Evolutionary conservation across 2,329 filamentous ascomycete species (phyloP), one percentile per base, ranked within the genome.

Genomic region (Orbilia quercus): DNA sequence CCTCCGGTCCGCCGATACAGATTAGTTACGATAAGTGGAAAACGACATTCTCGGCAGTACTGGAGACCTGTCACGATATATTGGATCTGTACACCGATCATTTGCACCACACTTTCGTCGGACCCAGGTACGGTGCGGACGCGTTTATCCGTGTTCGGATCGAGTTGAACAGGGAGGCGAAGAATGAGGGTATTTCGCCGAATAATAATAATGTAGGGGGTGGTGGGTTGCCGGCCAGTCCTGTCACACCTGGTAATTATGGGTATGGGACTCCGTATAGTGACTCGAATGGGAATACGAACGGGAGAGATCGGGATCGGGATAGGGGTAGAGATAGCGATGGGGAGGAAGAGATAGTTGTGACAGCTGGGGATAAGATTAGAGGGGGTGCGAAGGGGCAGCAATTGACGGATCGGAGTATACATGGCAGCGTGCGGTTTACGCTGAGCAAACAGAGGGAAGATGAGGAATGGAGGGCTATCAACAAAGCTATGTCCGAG

Each of bases 31-130:
- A 40, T 25, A 60, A 74, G 40, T 84, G 79, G 76, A 81, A 84
- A 70, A 84, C 84, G 40, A 81, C 80, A 7, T 80, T 85, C 28
- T 81, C 81, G 7, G 83, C 83, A 73, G 82, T 87, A 25, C 80
- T 85, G 82, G 94, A 98, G 84, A 94, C 91, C 0, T 86, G 96
- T 77, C 87, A 97, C 40, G 95, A 98, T 79, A 84, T 97, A 0
- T 85, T 98, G 23, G 94, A 99, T 78, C 85, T 98, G 1, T 98
- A 97, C 80, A 95, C 92, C 0, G 91, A 96, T 78, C 90, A 96
- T 79, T 87, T 88, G 62, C 86, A 87, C 76, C 84, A 85, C 57
- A 96, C 92, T 34, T 87, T 89, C 55, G 84, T 96, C 18, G 93
- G 92, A 5, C 84, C 86, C 14, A 83, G 86, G 51, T 90, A 91